Evolutionary conservation across 345 rosid genomes (phyloP).

Genomic region (Durio zibethinus): DNA sequence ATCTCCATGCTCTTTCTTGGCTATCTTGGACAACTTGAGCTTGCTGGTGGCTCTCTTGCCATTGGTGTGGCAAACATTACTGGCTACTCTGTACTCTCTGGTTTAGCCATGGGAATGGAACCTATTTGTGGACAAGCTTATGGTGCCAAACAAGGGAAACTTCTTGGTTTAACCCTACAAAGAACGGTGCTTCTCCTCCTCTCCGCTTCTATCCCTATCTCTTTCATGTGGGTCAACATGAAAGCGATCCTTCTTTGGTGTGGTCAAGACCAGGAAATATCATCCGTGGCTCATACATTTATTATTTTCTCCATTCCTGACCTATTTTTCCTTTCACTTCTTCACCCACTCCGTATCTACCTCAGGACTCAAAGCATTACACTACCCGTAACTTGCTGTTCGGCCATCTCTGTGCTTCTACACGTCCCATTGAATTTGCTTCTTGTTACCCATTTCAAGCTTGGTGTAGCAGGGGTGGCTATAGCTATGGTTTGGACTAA

Average conservation of each 20-base stretch:
- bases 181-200: conserved; percentile 92
- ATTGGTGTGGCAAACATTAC: conserved; percentile 96
- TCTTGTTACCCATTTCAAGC: conserved; percentile 64
- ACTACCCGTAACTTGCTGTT: conserved; percentile 80
- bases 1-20: conserved; percentile 99
- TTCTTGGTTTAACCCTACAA: conserved; percentile 87
- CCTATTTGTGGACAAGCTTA: conserved; percentile 98
- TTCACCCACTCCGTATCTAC: conserved; percentile 87
- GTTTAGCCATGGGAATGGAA: conserved; percentile 99
- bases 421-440: conserved; percentile 81
- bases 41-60: conserved; percentile 95
- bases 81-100: conserved; percentile 95
- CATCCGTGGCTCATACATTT: conserved; percentile 70
- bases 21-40: conserved; percentile 88
- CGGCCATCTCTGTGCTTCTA: conserved; percentile 77
- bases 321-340: conserved; percentile 80
- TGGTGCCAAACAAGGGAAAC: conserved; percentile 88
- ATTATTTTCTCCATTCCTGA: conserved; percentile 84
- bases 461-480: conserved; percentile 86
- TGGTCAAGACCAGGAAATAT: conserved; percentile 78
- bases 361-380: conserved; percentile 86
- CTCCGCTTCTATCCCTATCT: conserved; percentile 72
- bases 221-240: conserved; percentile 87
- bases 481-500: conserved; percentile 88
- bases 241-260: conserved; percentile 66